These are phyloP conservation scores for Apiospora phragmitis DNA, from an alignment of 2,329 filamentous ascomycete genomes.

Conservation along the genomic window DNA sequence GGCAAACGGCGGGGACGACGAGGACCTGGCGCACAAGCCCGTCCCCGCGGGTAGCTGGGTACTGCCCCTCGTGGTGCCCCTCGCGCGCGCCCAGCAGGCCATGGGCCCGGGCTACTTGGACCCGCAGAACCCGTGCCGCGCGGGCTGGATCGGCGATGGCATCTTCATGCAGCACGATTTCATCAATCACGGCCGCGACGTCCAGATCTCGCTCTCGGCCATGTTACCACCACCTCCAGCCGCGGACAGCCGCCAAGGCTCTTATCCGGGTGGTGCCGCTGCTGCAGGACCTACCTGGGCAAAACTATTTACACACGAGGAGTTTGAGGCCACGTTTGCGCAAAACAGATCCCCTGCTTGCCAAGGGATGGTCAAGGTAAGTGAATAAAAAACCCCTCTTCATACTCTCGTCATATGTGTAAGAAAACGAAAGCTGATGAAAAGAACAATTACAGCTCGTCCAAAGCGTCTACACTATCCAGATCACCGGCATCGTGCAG, in stretches of 20 bases:
- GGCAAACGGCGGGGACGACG: background rate
- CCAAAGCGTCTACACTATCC: conserved; percentile 31
- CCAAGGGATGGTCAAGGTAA: conserved; percentile 30
- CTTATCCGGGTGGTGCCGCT: background rate
- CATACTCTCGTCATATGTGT: too few species aligned
- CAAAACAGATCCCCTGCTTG: conserved; percentile 22
- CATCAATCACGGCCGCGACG: conserved; percentile 26
- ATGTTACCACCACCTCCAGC: conserved; percentile 11
- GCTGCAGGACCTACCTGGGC: conserved; percentile 22
- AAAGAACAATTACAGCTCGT: too few species aligned
- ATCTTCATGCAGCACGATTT: conserved; percentile 26
- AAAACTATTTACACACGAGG: conserved; percentile 29
- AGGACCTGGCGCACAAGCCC: conserved; percentile 22
- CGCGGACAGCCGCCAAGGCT: conserved; percentile 13
- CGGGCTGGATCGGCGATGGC: conserved; percentile 31
- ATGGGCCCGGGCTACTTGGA: conserved; percentile 29
- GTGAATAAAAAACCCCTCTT: conserved; percentile 6
- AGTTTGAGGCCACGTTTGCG: conserved; percentile 30
- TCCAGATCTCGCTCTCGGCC: conserved; percentile 23
- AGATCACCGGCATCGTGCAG: conserved; percentile 29
- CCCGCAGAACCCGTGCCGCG: conserved; percentile 23
- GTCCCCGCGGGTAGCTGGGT: conserved; percentile 28
- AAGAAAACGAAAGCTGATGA: too few species aligned
- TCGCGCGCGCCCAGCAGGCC: conserved; percentile 23
- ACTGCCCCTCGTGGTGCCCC: conserved; percentile 27